Conservation (phyloP, 352 stramenopile genomes). For the Phytopythium kandeliae region DNA sequence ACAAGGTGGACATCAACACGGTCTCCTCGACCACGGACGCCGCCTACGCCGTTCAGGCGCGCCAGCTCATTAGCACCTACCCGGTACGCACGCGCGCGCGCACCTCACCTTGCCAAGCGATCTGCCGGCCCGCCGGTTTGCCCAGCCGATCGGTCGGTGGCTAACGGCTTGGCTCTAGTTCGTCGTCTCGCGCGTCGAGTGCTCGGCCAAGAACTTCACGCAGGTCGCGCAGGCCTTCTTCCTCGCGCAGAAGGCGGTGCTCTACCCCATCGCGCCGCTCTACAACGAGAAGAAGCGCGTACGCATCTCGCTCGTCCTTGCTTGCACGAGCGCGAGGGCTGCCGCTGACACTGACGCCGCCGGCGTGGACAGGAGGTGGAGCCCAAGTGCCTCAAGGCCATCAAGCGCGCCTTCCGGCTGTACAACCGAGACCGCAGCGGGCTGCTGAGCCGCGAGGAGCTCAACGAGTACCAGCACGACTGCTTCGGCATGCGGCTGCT, state of each 20-base stretch:
- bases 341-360: background rate
- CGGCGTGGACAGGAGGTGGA: slow-evolving; percentile 48
- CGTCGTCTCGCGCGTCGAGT: slow-evolving; percentile 77
- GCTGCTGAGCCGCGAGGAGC: slow-evolving; percentile 75
- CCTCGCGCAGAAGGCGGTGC: slow-evolving; percentile 84
- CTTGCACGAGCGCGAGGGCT: background rate
- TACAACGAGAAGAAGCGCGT: slow-evolving; percentile 84
- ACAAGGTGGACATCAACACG: slow-evolving; percentile 84
- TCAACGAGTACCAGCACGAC: slow-evolving; percentile 87
- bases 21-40: slow-evolving; percentile 52
- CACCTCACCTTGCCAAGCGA: too few species aligned
- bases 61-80: slow-evolving; percentile 64
- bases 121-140: too few species aligned
- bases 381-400: slow-evolving; percentile 75
- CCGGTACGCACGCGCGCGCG: too few species aligned
- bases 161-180: slow-evolving; percentile 27
- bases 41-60: slow-evolving; percentile 66
- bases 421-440: slow-evolving; percentile 82
- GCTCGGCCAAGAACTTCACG: slow-evolving; percentile 85
- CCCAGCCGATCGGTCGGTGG: background rate
- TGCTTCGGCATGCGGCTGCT: slow-evolving; percentile 84
- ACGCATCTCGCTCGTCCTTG: slow-evolving; percentile 5
- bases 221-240: slow-evolving; percentile 87
- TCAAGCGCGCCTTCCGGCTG: slow-evolving; percentile 84
- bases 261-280: slow-evolving; percentile 85